phyloP scores from a whole-genome alignment of 176 grass and related monocot genomes.

The Otatea glauca region DNA sequence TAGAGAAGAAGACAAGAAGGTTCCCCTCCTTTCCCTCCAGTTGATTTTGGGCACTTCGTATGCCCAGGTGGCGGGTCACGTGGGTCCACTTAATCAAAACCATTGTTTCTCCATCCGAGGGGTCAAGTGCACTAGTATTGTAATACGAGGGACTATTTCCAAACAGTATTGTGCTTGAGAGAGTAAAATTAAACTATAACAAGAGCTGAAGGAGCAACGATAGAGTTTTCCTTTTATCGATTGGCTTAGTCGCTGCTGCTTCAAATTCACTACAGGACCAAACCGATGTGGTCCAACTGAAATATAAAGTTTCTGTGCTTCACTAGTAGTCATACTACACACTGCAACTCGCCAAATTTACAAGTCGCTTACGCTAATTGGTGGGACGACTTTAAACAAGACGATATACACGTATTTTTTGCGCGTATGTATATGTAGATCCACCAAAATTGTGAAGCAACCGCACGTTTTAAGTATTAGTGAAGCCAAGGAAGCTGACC shows the following conservation, averaged over 20 bases:
- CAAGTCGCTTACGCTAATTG: not conserved
- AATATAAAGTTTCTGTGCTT: slow-evolving; percentile 4
- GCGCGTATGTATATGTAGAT: slow-evolving; percentile 22
- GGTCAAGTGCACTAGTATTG: no score
- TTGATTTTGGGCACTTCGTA: no score
- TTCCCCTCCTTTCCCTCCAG: no score
- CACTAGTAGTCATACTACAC: not conserved
- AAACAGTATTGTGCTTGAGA: no score
- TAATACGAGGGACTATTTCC: no score
- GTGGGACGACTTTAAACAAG: not conserved
- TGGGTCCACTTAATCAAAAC: no score
- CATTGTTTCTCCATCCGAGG: no score
- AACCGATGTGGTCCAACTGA: slow-evolving; percentile 1
- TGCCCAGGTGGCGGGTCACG: no score
- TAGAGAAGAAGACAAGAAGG: no score
- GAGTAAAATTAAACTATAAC: no score
- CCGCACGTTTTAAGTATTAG: slow-evolving; percentile 31
- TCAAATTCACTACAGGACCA: not conserved
- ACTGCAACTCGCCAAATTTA: not conserved
- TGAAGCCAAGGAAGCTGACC: slow-evolving; percentile 42
- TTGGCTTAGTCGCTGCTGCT: slow-evolving; percentile 5
- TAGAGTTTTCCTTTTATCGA: not conserved
- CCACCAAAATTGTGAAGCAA: slow-evolving; percentile 49
- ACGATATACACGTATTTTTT: not conserved
- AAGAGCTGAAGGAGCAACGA: no score